A percentile compares a stretch with the other conserved stretches of the same genome.
These are phyloP conservation scores for Oryza brachyantha DNA, from an alignment of 176 grass and related monocot species.

Conservation along the genomic window DNA sequence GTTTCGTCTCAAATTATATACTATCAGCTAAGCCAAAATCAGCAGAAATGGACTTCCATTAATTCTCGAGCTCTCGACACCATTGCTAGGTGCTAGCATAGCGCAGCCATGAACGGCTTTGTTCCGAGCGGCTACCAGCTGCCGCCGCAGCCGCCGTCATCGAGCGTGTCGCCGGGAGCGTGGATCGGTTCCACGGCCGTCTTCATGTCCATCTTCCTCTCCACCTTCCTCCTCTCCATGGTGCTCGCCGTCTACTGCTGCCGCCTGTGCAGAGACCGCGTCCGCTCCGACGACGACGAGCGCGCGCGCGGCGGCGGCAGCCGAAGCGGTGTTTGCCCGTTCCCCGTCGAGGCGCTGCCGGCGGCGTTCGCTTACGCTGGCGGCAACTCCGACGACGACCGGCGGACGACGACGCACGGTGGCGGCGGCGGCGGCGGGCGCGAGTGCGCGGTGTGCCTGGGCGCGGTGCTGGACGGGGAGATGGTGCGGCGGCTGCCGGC, in stretches of 20 bases:
- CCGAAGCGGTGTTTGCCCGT: not conserved
- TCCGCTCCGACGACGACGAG: not conserved
- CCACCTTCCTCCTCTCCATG: not conserved
- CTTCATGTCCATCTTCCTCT: not conserved
- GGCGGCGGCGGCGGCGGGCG: not conserved
- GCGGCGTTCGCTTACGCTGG: not conserved
- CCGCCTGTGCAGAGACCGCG: not conserved
- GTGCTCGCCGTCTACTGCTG: not conserved
- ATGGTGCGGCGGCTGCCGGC: conserved; percentile 37
- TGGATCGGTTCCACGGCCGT: not conserved
- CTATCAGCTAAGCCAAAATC: too few species aligned
- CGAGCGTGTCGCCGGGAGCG: not conserved
- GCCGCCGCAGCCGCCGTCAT: not conserved
- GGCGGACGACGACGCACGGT: too few species aligned
- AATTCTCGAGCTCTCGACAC: not conserved
- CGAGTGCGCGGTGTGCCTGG: conserved; percentile 41
- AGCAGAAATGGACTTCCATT: not conserved
- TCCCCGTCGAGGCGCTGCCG: not conserved
- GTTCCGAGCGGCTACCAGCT: not conserved
- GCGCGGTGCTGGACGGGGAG: conserved; percentile 31
- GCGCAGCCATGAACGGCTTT: not conserved
- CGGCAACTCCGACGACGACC: too few species aligned
- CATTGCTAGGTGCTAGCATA: not conserved
- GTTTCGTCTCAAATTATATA: not conserved
- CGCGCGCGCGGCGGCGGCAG: not conserved